These are phyloP conservation scores for Catunica adiposa DNA, from an alignment of 2,329 filamentous ascomycete species.

Conservation along the genomic window DNA sequence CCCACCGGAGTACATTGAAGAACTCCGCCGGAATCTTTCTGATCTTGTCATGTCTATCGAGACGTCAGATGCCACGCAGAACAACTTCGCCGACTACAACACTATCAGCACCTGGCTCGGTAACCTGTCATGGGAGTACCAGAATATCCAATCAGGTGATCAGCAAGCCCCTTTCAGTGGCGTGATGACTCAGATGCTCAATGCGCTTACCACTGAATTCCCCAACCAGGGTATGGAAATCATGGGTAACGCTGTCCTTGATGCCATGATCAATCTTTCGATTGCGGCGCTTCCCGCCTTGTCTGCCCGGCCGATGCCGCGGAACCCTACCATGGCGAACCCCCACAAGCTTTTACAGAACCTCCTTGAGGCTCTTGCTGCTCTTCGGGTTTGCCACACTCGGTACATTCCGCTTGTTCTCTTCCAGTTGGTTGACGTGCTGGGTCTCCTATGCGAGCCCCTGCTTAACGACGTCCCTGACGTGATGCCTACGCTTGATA, in stretches of 20 bases:
- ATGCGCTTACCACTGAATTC: slow-evolving; percentile 53
- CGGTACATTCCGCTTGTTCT: slow-evolving; percentile 64
- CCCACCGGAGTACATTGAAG: slow-evolving; percentile 50
- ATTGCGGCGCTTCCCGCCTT: slow-evolving; percentile 30
- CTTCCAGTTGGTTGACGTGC: slow-evolving; percentile 55
- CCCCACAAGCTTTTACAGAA: slow-evolving; percentile 60
- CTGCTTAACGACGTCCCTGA: slow-evolving; percentile 44
- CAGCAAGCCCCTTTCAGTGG: slow-evolving; percentile 11
- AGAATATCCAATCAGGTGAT: slow-evolving; percentile 10
- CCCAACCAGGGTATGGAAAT: slow-evolving; percentile 58
- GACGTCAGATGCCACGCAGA: slow-evolving; percentile 21
- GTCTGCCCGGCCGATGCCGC: slow-evolving; percentile 41
- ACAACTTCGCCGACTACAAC: slow-evolving; percentile 28
- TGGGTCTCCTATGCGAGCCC: slow-evolving; percentile 45
- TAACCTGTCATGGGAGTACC: slow-evolving; percentile 40
- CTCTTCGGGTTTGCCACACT: slow-evolving; percentile 57
- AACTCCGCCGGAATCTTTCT: slow-evolving; percentile 19
- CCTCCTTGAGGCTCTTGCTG: slow-evolving; percentile 48
- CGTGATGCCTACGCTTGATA: slow-evolving; percentile 36
- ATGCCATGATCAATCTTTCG: slow-evolving; percentile 53
- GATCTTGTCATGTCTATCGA: slow-evolving; percentile 11
- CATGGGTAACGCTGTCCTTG: slow-evolving; percentile 55
- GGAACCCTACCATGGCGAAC: slow-evolving; percentile 37
- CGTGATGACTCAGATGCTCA: slow-evolving; percentile 26
- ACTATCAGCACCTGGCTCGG: slow-evolving; percentile 48